These are phyloP conservation scores for Coleophoma crateriformis DNA, from an alignment of 2,329 filamentous ascomycete genomes.

Conservation along the genomic window DNA sequence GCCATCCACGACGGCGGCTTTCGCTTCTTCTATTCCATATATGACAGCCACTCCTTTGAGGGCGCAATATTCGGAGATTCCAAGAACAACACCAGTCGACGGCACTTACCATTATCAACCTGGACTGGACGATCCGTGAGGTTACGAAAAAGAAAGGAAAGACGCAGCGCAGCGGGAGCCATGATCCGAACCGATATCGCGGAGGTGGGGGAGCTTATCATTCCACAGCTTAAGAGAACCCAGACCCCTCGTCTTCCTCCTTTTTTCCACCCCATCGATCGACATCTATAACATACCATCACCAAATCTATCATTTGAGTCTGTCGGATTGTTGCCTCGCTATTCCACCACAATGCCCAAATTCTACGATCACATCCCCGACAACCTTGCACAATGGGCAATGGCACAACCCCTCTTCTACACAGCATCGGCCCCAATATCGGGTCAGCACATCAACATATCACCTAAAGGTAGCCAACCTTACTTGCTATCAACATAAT, in stretches of 20 bases:
- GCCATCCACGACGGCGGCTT: no score
- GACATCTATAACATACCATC: no score
- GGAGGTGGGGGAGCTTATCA: no score
- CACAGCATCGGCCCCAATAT: constrained; percentile 64
- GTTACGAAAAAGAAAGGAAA: no score
- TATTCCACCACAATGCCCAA: constrained; percentile 44
- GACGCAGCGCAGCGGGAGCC: no score
- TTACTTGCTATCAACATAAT: neutral
- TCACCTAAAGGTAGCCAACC: constrained; percentile 62
- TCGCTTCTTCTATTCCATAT: no score
- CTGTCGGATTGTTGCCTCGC: neutral
- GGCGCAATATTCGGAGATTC: no score
- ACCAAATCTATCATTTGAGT: neutral
- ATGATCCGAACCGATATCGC: no score
- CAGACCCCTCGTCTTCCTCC: neutral
- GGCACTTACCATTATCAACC: no score
- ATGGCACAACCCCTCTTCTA: constrained; percentile 68
- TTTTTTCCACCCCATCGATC: neutral
- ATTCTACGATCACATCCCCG: constrained; percentile 49
- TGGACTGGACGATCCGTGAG: no score
- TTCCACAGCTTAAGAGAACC: neutral
- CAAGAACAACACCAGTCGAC: no score
- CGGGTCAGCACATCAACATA: constrained; percentile 66
- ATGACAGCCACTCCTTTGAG: no score
- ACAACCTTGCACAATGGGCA: constrained; percentile 57